Base-by-base conservation (phyloP, 225 moss, liverwort and hornwort species). In the Polytrichum commune region DNA sequence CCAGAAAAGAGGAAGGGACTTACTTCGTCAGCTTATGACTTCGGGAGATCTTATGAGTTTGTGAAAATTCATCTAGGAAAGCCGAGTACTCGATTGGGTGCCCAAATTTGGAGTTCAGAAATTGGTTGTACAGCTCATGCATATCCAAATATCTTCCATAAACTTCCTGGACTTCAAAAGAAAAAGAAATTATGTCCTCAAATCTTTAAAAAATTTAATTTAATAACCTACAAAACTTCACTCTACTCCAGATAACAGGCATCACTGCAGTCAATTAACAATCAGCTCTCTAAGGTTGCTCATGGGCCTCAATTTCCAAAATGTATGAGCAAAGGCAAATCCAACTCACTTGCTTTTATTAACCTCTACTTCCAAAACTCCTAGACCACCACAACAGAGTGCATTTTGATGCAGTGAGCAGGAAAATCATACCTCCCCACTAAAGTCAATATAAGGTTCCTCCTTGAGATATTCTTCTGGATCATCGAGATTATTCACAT, bases 381-480 rank as follows among this genome's bases (percentile, higher is more conserved):
- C 1, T 6, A 64, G 32, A 28, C 28, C 27, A 64, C 10, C 64
- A 64, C 18, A 64, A 30, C 27, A 64, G 1, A 5, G 35, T 9
- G 9, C 35, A 35, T 35, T 35, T 35, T 35, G 46, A 46, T 46
- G 46, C 7, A 46, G 46, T 46, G 46, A 46, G 46, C 46, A 46
- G n/a, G 19, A 24, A 58, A 58, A 22, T 58, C 25, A 20, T 68
- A 93, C 91, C 90, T 96, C 92, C 74, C 96, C 92, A 77, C 96
- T 93, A 54, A 96, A 93, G 65, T 93, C 92, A 60, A 96, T 92
- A 75, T 87, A 93, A 65, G 92, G 93, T 77, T 93, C 96, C 76
- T 93, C 96, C 79, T 96, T 96, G 35, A 96, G 82, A 77, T 89
- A 76, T 60, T 93, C 96, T 68, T 93, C 96, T 61, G 84, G 89